Conservation (phyloP, 1,139 yeast genomes). For the Lodderomyces oxycetoniae region DNA sequence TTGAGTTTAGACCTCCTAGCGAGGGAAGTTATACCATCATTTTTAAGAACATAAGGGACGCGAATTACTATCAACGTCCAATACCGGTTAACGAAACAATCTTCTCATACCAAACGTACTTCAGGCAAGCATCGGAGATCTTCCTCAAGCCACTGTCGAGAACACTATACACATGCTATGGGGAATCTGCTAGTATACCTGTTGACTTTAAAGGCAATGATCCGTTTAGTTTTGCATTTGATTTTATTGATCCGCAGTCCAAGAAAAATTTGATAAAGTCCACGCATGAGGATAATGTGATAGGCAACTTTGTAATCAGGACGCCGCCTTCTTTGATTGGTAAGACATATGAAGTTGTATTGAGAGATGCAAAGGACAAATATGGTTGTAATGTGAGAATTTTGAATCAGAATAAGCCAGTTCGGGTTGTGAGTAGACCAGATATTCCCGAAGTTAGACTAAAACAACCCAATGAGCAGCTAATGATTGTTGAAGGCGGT, state of each 20-base stretch:
- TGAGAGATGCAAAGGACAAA: conserved; percentile 65
- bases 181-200: conserved; percentile 39
- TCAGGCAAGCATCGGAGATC: conserved; percentile 45
- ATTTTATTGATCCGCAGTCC: conserved; percentile 35
- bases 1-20: conserved; percentile 67
- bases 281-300: conserved; percentile 43
- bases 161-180: conserved; percentile 35
- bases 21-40: conserved; percentile 80
- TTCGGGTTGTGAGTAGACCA: conserved; percentile 58
- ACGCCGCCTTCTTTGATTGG: conserved; percentile 59
- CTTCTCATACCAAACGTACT: conserved; percentile 48
- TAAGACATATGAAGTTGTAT: conserved; percentile 60
- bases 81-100: conserved; percentile 29
- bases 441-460: conserved; percentile 50
- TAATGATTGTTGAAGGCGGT: conserved; percentile 59
- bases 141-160: conserved; percentile 11
- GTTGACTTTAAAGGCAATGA: conserved; percentile 68
- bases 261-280: conserved; percentile 37
- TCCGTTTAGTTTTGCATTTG: conserved; percentile 68
- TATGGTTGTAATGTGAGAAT: conserved; percentile 65
- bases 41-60: conserved; percentile 56
- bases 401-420: conserved; percentile 46
- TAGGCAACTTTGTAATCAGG: conserved; percentile 37
- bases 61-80: conserved; percentile 39
- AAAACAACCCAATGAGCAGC: conserved; percentile 17